Percentiles rank a stretch among this genome's conserved stretches.
Evolutionary conservation across 768 basidiomycete species (phyloP).

Genomic region (Suillus tomentosus): DNA sequence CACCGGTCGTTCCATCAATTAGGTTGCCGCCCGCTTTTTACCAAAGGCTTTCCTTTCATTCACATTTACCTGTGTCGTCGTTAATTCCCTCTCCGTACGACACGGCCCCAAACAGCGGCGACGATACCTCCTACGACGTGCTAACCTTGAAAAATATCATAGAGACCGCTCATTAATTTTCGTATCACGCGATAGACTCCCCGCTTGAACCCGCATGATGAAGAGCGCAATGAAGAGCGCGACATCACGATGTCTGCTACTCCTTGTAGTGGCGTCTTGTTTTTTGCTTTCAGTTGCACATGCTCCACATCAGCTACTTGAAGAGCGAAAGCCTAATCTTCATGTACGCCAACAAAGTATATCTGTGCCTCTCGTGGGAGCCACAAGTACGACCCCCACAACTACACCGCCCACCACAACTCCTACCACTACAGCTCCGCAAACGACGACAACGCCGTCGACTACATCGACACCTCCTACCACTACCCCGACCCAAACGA

Average conservation of each 20-base stretch:
- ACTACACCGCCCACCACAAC: slow-evolving; percentile 18
- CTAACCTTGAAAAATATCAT: slow-evolving; percentile 25
- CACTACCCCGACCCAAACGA: slow-evolving; percentile 11
- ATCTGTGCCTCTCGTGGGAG: neutral
- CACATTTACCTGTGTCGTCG: slow-evolving; percentile 9
- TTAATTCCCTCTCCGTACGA: slow-evolving; percentile 3
- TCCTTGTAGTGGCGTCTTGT: slow-evolving; percentile 30
- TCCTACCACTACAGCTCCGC: slow-evolving; percentile 9
- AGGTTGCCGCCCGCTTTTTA: slow-evolving; percentile 14
- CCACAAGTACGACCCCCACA: slow-evolving; percentile 8
- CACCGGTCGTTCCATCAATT: slow-evolving; percentile 17
- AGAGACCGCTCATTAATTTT: slow-evolving; percentile 26
- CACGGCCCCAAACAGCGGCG: slow-evolving; percentile 7
- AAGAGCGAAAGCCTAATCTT: slow-evolving; percentile 13
- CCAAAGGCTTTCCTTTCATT: slow-evolving; percentile 11
- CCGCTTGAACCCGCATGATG: slow-evolving; percentile 10
- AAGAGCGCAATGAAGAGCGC: slow-evolving; percentile 27
- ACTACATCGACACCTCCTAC: slow-evolving; percentile 8
- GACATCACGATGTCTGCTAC: slow-evolving; percentile 23
- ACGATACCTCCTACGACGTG: slow-evolving; percentile 18
- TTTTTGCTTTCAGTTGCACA: slow-evolving; percentile 28
- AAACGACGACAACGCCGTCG: slow-evolving; percentile 6
- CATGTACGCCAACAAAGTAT: slow-evolving; percentile 20
- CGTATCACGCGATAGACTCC: slow-evolving; percentile 11
- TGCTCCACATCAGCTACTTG: slow-evolving; percentile 26